Evolutionary conservation across 371 early-diverging fungal genomes (phyloP), one percentile per base, ranked within the genome.

Genomic region (Actinomortierella ambigua): DNA sequence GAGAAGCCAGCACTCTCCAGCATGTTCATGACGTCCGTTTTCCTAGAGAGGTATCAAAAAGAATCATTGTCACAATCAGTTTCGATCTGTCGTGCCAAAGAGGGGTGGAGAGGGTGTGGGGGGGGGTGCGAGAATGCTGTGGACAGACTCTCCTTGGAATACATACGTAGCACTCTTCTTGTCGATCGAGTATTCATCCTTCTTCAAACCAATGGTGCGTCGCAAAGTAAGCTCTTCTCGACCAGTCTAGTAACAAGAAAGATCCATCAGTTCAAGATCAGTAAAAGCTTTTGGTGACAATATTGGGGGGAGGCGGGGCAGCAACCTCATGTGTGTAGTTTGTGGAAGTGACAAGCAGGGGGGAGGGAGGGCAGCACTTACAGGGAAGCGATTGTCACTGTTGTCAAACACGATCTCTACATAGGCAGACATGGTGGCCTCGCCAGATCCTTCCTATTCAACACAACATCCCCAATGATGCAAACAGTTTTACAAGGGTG

Each of bases 391-490:
- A 59, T 89, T 86, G 76, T 98, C 96, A 6, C 84, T 73, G 80
- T 99, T 99, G 77, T 99, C 98, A 81, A 99, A 98, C 23, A 94
- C 88, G 56, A 99, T 88, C 67, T 99, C 98, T n/a, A 99, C 99
- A 69, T 85, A 96, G 3, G 97, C 99, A 4, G 96, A 94, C 79
- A 98, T 93, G 3, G 96, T 95, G 1, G 95, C 90, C 13, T 92
- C 88, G 9, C 98, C 97, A 3, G 90, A 84, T 17, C 98, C 96
- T 80, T 96, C 98, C 93, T 95, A 80, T 44, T n/a, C 50, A 13
- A 29, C 18, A 26, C 28, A 54, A 47, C 27, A 48, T 47, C 47
- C 28, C 18, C 9, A 5, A 20, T 27, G 34, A 27, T 34, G 28
- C 41, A 42, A 9, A 46, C 41, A 11, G 39, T 53, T 17, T 39